phyloP scores from a whole-genome alignment of 177 flowering plant genomes.

The Telopea speciosissima region DNA sequence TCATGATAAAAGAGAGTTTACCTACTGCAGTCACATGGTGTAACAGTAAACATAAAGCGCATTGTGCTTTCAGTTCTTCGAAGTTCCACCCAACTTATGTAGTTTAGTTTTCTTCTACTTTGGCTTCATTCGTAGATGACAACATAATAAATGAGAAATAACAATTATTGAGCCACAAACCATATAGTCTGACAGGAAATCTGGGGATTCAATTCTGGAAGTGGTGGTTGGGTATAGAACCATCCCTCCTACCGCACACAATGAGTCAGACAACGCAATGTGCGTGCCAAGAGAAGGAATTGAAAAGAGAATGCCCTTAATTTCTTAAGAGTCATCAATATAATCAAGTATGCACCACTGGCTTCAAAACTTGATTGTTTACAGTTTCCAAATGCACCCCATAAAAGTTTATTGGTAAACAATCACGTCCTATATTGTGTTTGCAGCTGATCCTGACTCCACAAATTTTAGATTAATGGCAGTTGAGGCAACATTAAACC shows the following conservation, averaged over 20 bases:
- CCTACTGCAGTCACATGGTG: not conserved
- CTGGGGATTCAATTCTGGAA: not conserved
- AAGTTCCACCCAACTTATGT: not conserved
- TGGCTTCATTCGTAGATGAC: no score
- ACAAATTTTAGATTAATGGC: no score
- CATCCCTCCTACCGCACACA: not conserved
- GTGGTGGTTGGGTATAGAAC: not conserved
- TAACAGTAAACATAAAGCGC: no score
- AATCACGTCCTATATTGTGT: no score
- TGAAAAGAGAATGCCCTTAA: constrained; percentile 4
- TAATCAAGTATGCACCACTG: not conserved
- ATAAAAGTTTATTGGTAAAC: no score
- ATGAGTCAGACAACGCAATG: not conserved
- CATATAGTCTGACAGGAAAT: not conserved
- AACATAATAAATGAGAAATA: constrained; percentile 3
- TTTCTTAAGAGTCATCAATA: not conserved
- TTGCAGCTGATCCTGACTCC: no score
- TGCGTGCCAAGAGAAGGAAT: not conserved
- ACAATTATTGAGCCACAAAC: not conserved
- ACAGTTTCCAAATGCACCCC: no score
- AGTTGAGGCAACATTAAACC: not conserved
- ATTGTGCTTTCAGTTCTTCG: not conserved
- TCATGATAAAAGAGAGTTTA: not conserved
- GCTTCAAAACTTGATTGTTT: no score
- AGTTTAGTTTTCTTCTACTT: no score